These are phyloP conservation scores for Colletotrichum eremochloae DNA, from an alignment of 2,329 filamentous ascomycete genomes.

Conservation along the genomic window DNA sequence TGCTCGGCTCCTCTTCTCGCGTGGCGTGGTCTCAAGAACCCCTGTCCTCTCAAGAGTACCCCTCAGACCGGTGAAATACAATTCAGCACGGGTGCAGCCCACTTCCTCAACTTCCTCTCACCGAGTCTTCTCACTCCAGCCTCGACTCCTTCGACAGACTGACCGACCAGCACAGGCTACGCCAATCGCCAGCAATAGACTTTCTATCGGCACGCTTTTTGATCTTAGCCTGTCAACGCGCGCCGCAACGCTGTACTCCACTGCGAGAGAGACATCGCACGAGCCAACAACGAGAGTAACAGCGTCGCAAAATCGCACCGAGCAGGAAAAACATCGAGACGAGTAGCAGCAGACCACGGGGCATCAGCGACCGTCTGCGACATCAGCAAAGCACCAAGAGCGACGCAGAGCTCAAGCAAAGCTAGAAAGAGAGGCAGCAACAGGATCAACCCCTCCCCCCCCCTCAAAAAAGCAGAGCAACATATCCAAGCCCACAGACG, in stretches of 20 bases:
- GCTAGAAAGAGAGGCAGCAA: conserved; percentile 33
- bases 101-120: conserved; percentile 53
- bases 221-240: conserved; percentile 34
- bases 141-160: conserved; percentile 47
- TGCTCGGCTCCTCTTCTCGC: conserved; percentile 43
- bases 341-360: conserved; percentile 32
- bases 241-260: conserved; percentile 41
- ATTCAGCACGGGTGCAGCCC: conserved; percentile 54
- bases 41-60: conserved; percentile 52
- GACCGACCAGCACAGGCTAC: conserved; percentile 41
- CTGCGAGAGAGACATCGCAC: conserved; percentile 39
- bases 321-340: conserved; percentile 28
- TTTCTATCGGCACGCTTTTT: conserved; percentile 42
- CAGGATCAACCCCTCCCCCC: conserved; percentile 9
- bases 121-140: conserved; percentile 57
- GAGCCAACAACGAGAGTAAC: conserved; percentile 33
- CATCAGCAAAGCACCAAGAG: conserved; percentile 19
- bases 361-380: conserved; percentile 28
- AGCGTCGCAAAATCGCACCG: conserved; percentile 26
- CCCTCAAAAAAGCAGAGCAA: conserved; percentile 17
- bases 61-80: conserved; percentile 59
- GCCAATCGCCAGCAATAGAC: conserved; percentile 41
- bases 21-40: conserved; percentile 45
- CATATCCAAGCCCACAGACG: conserved; percentile 28
- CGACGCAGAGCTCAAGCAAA: conserved; percentile 14